Evolutionary conservation across 1,284 basidiomycete genomes (phyloP), one percentile per base, ranked within the genome.

Genomic region (Ceratobasidium sp.): DNA sequence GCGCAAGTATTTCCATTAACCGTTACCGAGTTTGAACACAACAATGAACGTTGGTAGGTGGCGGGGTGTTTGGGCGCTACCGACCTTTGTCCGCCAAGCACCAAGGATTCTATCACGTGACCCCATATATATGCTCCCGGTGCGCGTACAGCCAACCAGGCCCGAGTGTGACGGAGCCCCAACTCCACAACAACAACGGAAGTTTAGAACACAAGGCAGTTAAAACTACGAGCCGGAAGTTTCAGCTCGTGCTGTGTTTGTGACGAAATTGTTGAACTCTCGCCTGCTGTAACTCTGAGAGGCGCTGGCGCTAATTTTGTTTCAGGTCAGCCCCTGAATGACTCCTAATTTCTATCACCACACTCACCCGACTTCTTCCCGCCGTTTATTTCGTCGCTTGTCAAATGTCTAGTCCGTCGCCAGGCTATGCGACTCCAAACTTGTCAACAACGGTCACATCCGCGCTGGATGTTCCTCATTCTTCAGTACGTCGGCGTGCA

Each of bases 51-150:
- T 60, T 44, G 60, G 40, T 20, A 51, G 56, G 68, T 70, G 68
- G 68, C 68, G 68, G 68, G 39, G 10, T 68, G 56, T 55, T 53
- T 51, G 68, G 56, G 71, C 71, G 71, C 60, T 49, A 44, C 49
- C 58, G 46, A 64, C 71, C 71, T 75, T 75, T 75, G 73, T 76
- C 49, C 72, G 23, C 33, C 66, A 66, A 53, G 55, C 70, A 76
- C 73, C 51, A 76, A 76, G 73, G 73, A 76, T 67, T 13, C 26
- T 3, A 6, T 40, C 61, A 66, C 73, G 63, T 67, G 73, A 76
- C 73, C 51, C 63, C 51, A 23, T 67, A 40, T 76, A 64, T 76
- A 66, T 76, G 63, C 63, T 10, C 46, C 58, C 46, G 49, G 40
- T 67, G 26, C 42, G 20, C 33, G 42, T 46, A 46, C 39, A 39